These are phyloP conservation scores for Aureobasidium uvarum DNA, from an alignment of 2,329 filamentous ascomycete species.

Conservation along the genomic window DNA sequence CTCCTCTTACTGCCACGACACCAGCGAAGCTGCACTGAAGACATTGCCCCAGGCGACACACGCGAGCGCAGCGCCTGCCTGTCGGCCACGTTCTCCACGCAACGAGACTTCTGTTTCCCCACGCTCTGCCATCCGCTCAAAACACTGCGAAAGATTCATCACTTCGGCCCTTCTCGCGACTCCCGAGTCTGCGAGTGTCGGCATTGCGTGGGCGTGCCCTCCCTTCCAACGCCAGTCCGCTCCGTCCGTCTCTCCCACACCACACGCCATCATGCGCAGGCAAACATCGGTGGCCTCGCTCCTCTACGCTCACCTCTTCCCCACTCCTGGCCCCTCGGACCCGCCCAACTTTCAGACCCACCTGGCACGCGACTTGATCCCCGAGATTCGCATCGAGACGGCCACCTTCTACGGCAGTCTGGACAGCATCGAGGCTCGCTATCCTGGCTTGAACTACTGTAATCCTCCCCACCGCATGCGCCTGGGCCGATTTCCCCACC, in stretches of 20 bases:
- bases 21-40: not conserved
- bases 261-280: slow-evolving; percentile 60
- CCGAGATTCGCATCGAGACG: slow-evolving; percentile 76
- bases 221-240: not conserved
- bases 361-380: slow-evolving; percentile 68
- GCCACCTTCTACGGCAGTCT: slow-evolving; percentile 76
- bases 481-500: slow-evolving; percentile 74
- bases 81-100: not conserved
- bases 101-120: slow-evolving; percentile 11
- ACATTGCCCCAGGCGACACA: too few species aligned
- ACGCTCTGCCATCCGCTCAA: slow-evolving; percentile 15
- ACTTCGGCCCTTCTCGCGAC: not conserved
- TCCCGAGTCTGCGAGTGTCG: not conserved
- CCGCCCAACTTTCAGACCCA: slow-evolving; percentile 69
- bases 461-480: slow-evolving; percentile 70
- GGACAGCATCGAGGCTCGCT: slow-evolving; percentile 75
- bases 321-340: slow-evolving; percentile 64
- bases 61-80: not conserved
- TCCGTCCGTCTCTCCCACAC: not conserved
- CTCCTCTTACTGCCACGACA: not conserved
- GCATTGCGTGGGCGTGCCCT: not conserved
- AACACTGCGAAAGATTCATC: slow-evolving; percentile 1
- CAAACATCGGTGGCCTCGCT: slow-evolving; percentile 66
- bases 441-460: slow-evolving; percentile 77
- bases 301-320: slow-evolving; percentile 72